A percentile compares a stretch with the other conserved stretches of the same genome.
Evolutionary conservation across 2,329 filamentous ascomycete genomes (phyloP).

Genomic region (Exophiala bonariae): DNA sequence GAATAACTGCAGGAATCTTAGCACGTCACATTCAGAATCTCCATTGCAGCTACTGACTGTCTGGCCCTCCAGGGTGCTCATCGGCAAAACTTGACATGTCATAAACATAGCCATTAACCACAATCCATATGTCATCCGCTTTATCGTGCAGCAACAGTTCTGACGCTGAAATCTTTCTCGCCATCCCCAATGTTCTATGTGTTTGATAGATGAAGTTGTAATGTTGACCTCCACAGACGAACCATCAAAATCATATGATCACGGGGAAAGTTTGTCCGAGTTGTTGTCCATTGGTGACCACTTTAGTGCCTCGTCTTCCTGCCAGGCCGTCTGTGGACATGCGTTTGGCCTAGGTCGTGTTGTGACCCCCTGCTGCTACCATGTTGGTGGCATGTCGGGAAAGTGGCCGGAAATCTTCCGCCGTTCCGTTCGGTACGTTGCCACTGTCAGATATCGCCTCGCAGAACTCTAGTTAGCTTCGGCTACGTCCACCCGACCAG

Average conservation of each 20-base stretch:
- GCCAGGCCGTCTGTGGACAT: too few relatives aligned
- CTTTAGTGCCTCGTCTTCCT: too few relatives aligned
- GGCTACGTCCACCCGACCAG: background rate
- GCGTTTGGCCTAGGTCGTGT: too few relatives aligned
- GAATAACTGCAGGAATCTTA: slow-evolving; percentile 54
- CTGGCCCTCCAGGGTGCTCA: slow-evolving; percentile 60
- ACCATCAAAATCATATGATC: too few relatives aligned
- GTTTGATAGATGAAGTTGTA: too few relatives aligned
- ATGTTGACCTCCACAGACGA: too few relatives aligned
- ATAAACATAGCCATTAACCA: slow-evolving; percentile 68
- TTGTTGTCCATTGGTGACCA: too few relatives aligned
- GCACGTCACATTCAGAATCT: background rate
- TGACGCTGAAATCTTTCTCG: too few relatives aligned
- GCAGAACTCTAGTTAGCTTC: background rate
- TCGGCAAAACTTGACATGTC: slow-evolving; percentile 66
- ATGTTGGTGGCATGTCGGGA: too few relatives aligned
- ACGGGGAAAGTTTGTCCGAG: too few relatives aligned
- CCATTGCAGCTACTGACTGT: slow-evolving; percentile 6
- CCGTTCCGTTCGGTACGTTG: background rate
- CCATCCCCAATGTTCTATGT: too few relatives aligned
- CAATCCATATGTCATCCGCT: slow-evolving; percentile 61
- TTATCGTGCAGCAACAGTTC: slow-evolving; percentile 41
- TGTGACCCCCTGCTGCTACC: too few relatives aligned
- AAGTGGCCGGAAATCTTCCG: background rate
- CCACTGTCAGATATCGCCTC: background rate